These are phyloP conservation scores for Plasmodium vivax DNA, from an alignment of 169 alveolate genomes.

Conservation along the genomic window DNA sequence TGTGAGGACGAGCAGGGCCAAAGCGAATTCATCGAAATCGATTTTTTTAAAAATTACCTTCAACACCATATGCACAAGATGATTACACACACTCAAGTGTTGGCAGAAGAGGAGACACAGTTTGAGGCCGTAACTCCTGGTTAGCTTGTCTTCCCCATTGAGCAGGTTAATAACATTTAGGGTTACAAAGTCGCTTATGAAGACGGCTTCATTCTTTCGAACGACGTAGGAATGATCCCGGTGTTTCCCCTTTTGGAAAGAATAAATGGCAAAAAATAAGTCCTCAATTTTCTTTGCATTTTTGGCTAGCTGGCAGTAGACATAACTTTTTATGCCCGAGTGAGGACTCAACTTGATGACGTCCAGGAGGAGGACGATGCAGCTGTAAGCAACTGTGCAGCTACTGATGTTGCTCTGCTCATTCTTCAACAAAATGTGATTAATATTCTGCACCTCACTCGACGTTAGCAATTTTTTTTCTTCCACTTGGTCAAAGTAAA, in stretches of 20 bases:
- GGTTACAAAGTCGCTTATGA: conserved; percentile 5
- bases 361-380: conserved; percentile 16
- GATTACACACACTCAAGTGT: background rate
- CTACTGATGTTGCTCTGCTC: conserved; percentile 5
- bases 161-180: conserved; percentile 19
- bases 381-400: conserved; percentile 20
- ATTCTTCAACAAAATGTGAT: conserved; percentile 25
- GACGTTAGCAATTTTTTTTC: conserved; percentile 44
- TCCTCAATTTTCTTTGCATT: background rate
- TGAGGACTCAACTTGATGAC: conserved; percentile 52
- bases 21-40: conserved; percentile 24
- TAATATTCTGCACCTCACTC: background rate
- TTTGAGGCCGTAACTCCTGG: background rate
- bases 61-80: conserved; percentile 3
- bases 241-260: conserved; percentile 10
- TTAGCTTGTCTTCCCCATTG: conserved; percentile 4
- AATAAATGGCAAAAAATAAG: background rate
- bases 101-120: conserved; percentile 21
- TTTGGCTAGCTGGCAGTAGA: conserved; percentile 25
- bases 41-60: conserved; percentile 1
- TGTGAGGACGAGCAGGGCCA: conserved; percentile 2
- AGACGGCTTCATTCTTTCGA: conserved; percentile 34
- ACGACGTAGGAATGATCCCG: conserved; percentile 33
- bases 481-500: conserved; percentile 5
- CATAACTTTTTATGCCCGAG: conserved; percentile 19